Percentiles rank a stretch among this genome's conserved stretches.
Evolutionary conservation across 345 rosid genomes (phyloP).

Genomic region (Bruguiera parviflora): DNA sequence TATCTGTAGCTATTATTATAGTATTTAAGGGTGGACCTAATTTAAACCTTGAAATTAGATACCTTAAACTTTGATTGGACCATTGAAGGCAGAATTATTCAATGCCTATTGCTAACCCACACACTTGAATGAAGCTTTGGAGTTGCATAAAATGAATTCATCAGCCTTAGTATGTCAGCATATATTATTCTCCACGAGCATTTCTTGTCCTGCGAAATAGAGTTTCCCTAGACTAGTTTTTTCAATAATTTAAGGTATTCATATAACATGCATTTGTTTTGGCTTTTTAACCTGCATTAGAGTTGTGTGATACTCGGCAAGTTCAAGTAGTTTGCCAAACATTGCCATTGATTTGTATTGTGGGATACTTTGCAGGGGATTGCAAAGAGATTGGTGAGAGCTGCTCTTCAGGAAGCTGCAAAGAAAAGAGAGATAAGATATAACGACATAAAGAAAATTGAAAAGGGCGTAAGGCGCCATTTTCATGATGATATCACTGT

Average conservation of each 20-base stretch:
- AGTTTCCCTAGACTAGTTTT: no score
- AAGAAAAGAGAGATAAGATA: conserved; percentile 35
- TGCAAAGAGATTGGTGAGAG: conserved; percentile 34
- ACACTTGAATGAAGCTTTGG: neutral
- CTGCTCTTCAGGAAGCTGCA: conserved; percentile 31
- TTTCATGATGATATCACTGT: conserved; percentile 36
- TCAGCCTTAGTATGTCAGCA: neutral
- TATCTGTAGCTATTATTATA: neutral
- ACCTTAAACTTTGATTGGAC: neutral
- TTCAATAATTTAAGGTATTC: neutral
- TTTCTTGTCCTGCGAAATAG: neutral
- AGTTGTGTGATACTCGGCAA: neutral
- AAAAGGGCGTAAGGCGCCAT: conserved; percentile 25
- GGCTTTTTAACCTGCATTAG: neutral
- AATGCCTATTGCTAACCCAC: neutral
- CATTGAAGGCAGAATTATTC: neutral
- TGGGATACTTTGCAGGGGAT: conserved; percentile 22
- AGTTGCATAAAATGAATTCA: neutral
- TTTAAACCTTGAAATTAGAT: neutral
- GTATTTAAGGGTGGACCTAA: neutral
- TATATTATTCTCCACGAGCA: neutral
- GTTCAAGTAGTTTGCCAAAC: neutral
- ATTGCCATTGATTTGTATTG: neutral
- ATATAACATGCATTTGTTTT: neutral
- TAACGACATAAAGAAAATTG: conserved; percentile 25